Base-by-base conservation (phyloP, 768 basidiomycete genomes). In the Lanmaoa rubissima region DNA sequence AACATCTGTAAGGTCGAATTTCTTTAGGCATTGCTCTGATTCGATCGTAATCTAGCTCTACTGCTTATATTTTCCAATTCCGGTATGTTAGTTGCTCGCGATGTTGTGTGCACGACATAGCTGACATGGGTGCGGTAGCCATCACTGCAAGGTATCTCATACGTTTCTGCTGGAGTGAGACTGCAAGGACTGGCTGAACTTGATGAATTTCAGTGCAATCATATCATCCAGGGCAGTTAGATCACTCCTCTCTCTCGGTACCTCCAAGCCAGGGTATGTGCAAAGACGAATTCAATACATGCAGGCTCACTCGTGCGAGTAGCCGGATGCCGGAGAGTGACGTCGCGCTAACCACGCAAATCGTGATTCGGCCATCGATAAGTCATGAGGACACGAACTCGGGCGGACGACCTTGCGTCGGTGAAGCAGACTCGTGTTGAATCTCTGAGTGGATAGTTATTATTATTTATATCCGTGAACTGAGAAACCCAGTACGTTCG, bases 221-320 rank as follows among this genome's bases (percentile, higher is more conserved):
- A 39, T 49, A 16, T 64, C 63, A 2, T 57, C 53, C 21, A 64
- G 58, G 40, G 62, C 62, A 1, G 52, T 60, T 39, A 56, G 55
- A 31, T 64, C 58, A 2, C 41, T 61, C 16, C n/a, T 19, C 19
- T 7, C 3, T 3, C 45, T 57, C 10, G 34, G 48, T 9, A 11
- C 38, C n/a, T 11, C 32, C 12, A 2, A 19, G 26, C 0, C 41
- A 51, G 4, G 35, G 64, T 65, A 51, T 13, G 63, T 59, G 8
- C 24, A 9, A 19, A 2, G 13, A 24, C 14, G 2, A 2, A 17
- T 16, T 19, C 6, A 12, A 12, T 32, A 0, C 1, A 6, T 11
- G 44, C 16, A 31, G 2, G 13, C 61, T 66, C 46, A 65, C 47
- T n/a, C 14, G 2, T 34, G 19, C n/a, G 10, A 51, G 38, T 31